Evolutionary conservation across 2,329 filamentous ascomycete genomes (phyloP).

Genomic region (Chaetomium olivaceum): DNA sequence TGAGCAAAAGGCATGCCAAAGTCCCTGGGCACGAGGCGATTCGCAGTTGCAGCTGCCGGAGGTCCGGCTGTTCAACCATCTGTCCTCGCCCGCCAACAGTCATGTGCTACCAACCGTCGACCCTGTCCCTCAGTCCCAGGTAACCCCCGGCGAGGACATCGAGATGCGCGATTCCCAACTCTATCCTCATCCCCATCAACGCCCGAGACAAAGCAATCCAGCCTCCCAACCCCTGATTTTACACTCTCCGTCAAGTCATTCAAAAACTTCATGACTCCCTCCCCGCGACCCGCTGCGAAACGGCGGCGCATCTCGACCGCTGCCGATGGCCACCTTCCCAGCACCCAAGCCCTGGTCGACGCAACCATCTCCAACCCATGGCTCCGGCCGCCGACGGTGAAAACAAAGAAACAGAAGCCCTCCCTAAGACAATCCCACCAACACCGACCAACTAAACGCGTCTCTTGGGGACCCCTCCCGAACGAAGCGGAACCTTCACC

Average conservation of each 20-base stretch:
- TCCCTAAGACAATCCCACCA: constrained; percentile 23
- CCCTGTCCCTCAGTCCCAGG: neutral
- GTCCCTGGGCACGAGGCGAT: constrained; percentile 31
- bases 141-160: constrained; percentile 9
- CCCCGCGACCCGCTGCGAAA: constrained; percentile 42
- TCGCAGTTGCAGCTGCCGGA: constrained; percentile 26
- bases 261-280: constrained; percentile 53
- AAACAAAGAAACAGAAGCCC: constrained; percentile 13
- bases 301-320: constrained; percentile 30
- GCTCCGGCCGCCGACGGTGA: constrained; percentile 27
- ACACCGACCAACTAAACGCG: constrained; percentile 30
- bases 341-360: constrained; percentile 40
- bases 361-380: constrained; percentile 42
- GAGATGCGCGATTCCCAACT: constrained; percentile 21
- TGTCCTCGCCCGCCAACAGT: constrained; percentile 29
- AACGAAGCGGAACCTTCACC: constrained; percentile 27
- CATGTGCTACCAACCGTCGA: constrained; percentile 15
- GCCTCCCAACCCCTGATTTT: constrained; percentile 48
- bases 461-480: constrained; percentile 41
- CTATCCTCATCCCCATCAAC: constrained; percentile 33
- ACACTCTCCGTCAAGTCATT: constrained; percentile 54
- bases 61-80: constrained; percentile 21
- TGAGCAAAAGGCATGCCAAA: constrained; percentile 20
- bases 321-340: constrained; percentile 32
- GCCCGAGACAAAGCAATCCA: constrained; percentile 33